A percentile compares a stretch with the other conserved stretches of the same genome.
Conservation (phyloP, 2,329 filamentous ascomycete genomes). For the Arthrinium phaeospermum region DNA sequence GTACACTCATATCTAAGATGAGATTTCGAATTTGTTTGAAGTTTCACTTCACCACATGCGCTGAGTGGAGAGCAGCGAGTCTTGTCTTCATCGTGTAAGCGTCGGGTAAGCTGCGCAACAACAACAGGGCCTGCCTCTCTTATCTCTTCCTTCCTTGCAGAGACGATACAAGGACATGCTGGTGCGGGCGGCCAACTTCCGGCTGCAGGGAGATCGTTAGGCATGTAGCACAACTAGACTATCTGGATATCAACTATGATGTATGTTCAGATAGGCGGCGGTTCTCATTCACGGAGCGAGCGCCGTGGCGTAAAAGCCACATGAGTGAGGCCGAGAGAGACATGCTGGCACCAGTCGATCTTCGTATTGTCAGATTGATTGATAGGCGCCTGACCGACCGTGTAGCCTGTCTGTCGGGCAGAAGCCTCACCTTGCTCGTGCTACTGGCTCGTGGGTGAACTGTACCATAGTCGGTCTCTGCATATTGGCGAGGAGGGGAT, state of each 20-base stretch:
- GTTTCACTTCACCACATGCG: background rate
- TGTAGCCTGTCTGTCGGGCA: background rate
- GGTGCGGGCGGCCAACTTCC: background rate
- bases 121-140: too few relatives aligned
- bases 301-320: conserved; percentile 5
- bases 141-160: background rate
- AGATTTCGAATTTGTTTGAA: conserved; percentile 10
- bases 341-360: background rate
- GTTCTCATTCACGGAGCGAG: background rate
- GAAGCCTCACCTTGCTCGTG: background rate
- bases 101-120: background rate
- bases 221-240: background rate
- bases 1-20: background rate
- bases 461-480: background rate
- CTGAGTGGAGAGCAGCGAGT: background rate
- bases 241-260: background rate
- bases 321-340: background rate
- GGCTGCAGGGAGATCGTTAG: background rate
- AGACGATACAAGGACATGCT: background rate
- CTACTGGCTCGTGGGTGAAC: too few relatives aligned
- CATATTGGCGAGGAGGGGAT: background rate
- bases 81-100: background rate
- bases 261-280: background rate
- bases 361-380: background rate
- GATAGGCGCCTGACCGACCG: background rate